A percentile compares a stretch with the other conserved stretches of the same genome.
Conservation (phyloP, 2,329 filamentous ascomycete genomes). For the Albifimbria verrucaria region DNA sequence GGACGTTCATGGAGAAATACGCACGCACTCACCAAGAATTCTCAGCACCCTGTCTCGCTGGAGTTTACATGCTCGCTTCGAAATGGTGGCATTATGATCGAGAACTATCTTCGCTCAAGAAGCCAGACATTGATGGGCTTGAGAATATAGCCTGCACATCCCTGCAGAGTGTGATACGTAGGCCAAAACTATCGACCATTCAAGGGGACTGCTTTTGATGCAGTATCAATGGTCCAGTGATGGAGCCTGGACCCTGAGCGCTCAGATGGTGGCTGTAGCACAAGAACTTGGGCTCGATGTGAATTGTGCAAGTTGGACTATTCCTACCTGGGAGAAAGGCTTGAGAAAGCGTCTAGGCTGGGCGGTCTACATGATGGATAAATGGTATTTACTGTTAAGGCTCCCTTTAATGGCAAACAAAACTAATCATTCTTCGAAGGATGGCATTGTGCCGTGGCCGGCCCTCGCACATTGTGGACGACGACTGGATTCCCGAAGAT, state of each 20-base stretch:
- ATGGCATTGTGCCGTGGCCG: constrained; percentile 25
- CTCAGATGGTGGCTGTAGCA: constrained; percentile 45
- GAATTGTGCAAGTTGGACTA: constrained; percentile 53
- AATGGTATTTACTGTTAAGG: constrained; percentile 33
- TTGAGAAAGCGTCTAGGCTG: constrained; percentile 55
- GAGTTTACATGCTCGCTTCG: constrained; percentile 52
- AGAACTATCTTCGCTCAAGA: constrained; percentile 23
- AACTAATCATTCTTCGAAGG: background rate
- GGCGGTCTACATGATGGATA: constrained; percentile 60
- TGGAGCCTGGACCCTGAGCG: constrained; percentile 30
- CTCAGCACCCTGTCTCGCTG: constrained; percentile 48
- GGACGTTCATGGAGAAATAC: constrained; percentile 50
- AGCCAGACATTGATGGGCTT: constrained; percentile 20
- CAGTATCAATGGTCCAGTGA: constrained; percentile 16
- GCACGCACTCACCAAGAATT: constrained; percentile 47
- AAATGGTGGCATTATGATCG: constrained; percentile 51
- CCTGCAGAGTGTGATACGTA: constrained; percentile 24
- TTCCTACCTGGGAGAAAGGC: constrained; percentile 55
- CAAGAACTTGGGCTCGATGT: constrained; percentile 53
- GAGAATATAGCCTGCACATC: constrained; percentile 19
- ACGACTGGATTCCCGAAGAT: constrained; percentile 24
- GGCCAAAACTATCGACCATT: constrained; percentile 25
- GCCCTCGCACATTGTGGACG: constrained; percentile 25
- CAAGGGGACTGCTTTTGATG: constrained; percentile 24
- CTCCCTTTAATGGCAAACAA: background rate